These are phyloP conservation scores for Suillus spraguei DNA, from an alignment of 768 basidiomycete genomes.

Conservation along the genomic window DNA sequence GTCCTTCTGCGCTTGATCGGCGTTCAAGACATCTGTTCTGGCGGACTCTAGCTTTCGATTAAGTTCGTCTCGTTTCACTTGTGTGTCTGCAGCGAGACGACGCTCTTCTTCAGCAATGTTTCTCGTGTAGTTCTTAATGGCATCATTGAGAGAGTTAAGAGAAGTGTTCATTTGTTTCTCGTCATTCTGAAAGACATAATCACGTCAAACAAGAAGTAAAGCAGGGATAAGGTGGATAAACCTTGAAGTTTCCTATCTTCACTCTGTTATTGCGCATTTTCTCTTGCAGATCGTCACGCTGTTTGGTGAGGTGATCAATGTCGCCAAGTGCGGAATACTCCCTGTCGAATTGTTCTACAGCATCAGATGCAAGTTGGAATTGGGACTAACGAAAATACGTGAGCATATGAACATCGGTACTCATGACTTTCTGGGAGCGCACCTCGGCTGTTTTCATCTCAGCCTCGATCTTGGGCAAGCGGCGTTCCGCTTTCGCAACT, in stretches of 20 bases:
- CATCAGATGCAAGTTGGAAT: constrained; percentile 35
- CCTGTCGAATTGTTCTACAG: constrained; percentile 41
- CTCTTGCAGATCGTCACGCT: constrained; percentile 36
- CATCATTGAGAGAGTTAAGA: constrained; percentile 34
- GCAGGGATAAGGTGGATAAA: constrained; percentile 28
- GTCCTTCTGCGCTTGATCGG: constrained; percentile 38
- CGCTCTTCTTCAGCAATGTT: constrained; percentile 56
- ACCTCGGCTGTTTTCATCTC: constrained; percentile 44
- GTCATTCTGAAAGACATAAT: constrained; percentile 42
- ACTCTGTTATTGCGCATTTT: constrained; percentile 50
- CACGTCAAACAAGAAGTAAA: constrained; percentile 11
- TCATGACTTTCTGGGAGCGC: constrained; percentile 11
- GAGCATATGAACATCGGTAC: constrained; percentile 8
- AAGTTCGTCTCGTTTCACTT: constrained; percentile 62
- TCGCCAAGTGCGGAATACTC: constrained; percentile 47
- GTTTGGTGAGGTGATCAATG: constrained; percentile 45
- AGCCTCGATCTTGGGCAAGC: constrained; percentile 42
- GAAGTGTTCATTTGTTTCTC: constrained; percentile 50
- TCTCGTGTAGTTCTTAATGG: constrained; percentile 39
- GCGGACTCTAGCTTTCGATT: constrained; percentile 52
- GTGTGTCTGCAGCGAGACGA: constrained; percentile 56
- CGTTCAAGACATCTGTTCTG: constrained; percentile 38
- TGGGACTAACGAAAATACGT: constrained; percentile 29
- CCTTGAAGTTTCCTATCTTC: constrained; percentile 46
- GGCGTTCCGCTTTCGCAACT: constrained; percentile 39